A percentile compares a stretch with the other conserved stretches of the same genome.
phyloP scores from a whole-genome alignment of 1,284 basidiomycete genomes.

The Ceratobasidium sp. region DNA sequence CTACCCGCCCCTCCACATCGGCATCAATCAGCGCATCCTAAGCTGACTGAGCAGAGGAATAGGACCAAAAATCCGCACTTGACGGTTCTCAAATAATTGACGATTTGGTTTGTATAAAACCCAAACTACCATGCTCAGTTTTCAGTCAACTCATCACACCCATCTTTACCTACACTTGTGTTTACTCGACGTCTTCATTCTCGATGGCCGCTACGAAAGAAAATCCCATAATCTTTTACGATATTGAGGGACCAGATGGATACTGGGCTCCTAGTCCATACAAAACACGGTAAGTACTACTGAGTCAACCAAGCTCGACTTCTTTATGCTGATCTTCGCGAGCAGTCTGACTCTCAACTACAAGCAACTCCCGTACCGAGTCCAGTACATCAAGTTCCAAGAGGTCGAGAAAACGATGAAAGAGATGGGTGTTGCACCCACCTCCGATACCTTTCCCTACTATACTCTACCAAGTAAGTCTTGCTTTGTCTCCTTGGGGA shows the following conservation, averaged over 20 bases:
- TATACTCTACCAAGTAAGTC: slow-evolving; percentile 44
- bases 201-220: slow-evolving; percentile 6
- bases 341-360: slow-evolving; percentile 51
- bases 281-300: slow-evolving; percentile 13
- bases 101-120: too few relatives aligned
- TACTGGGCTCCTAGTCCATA: slow-evolving; percentile 21
- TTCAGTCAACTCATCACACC: too few relatives aligned
- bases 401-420: slow-evolving; percentile 49
- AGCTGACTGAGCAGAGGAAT: too few relatives aligned
- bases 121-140: too few relatives aligned
- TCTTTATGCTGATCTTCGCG: too few relatives aligned
- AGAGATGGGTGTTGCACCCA: slow-evolving; percentile 54
- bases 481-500: neutral
- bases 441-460: slow-evolving; percentile 45
- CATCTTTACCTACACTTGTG: too few relatives aligned
- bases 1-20: too few relatives aligned
- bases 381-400: slow-evolving; percentile 49
- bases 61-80: too few relatives aligned
- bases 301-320: too few relatives aligned
- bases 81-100: too few relatives aligned
- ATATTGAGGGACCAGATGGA: neutral
- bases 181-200: too few relatives aligned
- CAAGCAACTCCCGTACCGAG: slow-evolving; percentile 51
- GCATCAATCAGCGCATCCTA: too few relatives aligned
- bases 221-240: slow-evolving; percentile 15